phyloP scores from a whole-genome alignment of 73 alveolate genomes.

The Stentor roeselii region DNA sequence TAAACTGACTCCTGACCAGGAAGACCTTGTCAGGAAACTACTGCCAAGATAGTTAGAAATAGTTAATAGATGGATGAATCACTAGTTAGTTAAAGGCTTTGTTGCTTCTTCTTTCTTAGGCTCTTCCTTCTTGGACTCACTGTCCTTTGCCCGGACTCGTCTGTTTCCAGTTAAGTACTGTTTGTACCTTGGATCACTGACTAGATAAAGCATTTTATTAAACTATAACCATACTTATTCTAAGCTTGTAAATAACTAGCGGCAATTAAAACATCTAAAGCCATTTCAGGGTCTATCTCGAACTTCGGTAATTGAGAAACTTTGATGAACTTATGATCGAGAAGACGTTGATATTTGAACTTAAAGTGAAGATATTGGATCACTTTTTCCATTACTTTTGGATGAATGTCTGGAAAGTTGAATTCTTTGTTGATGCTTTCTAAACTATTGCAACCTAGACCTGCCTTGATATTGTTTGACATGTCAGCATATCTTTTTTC shows the following conservation, averaged over 20 bases:
- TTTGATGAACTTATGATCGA: background rate
- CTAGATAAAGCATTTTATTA: background rate
- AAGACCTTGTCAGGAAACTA: conserved; percentile 61
- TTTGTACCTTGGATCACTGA: background rate
- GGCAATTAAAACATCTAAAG: conserved; percentile 14
- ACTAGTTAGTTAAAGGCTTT: background rate
- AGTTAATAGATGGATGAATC: too few relatives aligned
- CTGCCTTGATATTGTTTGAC: conserved; percentile 16
- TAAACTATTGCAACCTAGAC: background rate
- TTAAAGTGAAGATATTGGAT: conserved; percentile 16
- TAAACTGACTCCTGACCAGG: conserved; percentile 65
- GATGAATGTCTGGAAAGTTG: background rate
- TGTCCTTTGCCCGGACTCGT: background rate
- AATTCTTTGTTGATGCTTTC: conserved; percentile 22
- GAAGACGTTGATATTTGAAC: background rate
- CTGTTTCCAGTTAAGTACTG: background rate
- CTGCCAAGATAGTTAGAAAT: conserved; percentile 45
- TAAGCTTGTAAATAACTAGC: conserved; percentile 22
- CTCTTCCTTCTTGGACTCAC: background rate
- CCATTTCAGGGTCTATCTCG: conserved; percentile 21
- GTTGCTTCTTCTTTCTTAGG: background rate
- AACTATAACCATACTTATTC: background rate
- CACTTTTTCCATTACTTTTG: conserved; percentile 14
- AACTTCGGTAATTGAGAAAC: conserved; percentile 10
- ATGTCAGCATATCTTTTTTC: conserved; percentile 25